phyloP scores from a whole-genome alignment of 2,329 filamentous ascomycete species.

The Fusarium sp. region DNA sequence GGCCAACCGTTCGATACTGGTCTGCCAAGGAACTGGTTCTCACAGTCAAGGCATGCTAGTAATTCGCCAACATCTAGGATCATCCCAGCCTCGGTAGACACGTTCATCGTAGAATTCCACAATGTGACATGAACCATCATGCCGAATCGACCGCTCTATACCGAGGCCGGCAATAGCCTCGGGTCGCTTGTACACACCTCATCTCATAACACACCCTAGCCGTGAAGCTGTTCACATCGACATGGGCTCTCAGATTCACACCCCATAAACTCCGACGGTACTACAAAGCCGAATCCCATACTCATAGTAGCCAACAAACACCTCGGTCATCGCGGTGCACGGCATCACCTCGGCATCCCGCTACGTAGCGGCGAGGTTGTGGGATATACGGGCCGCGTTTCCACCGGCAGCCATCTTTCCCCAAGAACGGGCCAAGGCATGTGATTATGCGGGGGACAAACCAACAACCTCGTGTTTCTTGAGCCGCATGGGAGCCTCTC shows the following conservation, averaged over 20 bases:
- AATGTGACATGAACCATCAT: not conserved
- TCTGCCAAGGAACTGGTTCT: not conserved
- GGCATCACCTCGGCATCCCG: constrained; percentile 3
- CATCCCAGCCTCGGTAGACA: not conserved
- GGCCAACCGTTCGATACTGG: not conserved
- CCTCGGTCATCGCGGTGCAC: not conserved
- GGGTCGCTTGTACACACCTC: not conserved
- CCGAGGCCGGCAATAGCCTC: not conserved
- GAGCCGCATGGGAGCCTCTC: constrained; percentile 4
- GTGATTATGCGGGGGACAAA: constrained; percentile 15
- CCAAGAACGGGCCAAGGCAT: not conserved
- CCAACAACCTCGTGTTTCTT: not conserved
- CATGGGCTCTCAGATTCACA: not conserved
- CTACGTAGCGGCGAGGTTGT: not conserved
- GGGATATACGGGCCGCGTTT: constrained; percentile 1
- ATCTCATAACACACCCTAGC: not conserved
- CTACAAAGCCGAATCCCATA: not conserved
- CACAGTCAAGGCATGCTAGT: not conserved
- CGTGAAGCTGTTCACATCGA: not conserved
- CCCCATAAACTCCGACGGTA: not conserved
- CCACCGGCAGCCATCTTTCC: not conserved
- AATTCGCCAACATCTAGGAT: not conserved
- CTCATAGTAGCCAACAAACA: not conserved
- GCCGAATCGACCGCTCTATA: not conserved
- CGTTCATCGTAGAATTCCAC: not conserved